Evolutionary conservation across 495 filamentous ascomycete species (phyloP).

Genomic region (Sphaerosporella brunnea): DNA sequence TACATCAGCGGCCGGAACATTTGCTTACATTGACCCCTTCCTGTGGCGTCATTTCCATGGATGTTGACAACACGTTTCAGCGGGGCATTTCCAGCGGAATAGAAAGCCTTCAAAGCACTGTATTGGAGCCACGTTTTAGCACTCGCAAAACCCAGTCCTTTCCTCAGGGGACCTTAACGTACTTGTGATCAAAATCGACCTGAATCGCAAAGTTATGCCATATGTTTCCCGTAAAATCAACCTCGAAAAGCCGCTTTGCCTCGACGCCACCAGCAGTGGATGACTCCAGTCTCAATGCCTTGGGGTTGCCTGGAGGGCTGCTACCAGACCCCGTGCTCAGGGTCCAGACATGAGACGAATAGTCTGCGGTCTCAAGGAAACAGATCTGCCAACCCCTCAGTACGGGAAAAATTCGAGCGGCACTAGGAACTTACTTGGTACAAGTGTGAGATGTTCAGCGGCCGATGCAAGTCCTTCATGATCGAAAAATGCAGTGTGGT

Average conservation of each 20-base stretch:
- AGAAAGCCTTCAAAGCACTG: conserved; percentile 39
- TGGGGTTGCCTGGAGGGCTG: conserved; percentile 4
- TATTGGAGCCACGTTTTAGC: neutral
- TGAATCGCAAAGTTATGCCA: conserved; percentile 45
- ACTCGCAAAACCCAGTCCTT: too few species aligned
- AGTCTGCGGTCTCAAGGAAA: conserved; percentile 40
- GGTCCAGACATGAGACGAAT: conserved; percentile 39
- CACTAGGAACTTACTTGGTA: conserved; percentile 27
- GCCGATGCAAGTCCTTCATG: conserved; percentile 30
- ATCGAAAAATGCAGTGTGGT: conserved; percentile 40
- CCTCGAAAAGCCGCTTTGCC: conserved; percentile 28
- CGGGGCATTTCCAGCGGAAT: conserved; percentile 33
- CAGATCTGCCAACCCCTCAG: conserved; percentile 25
- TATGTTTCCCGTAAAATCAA: conserved; percentile 29
- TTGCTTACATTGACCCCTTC: conserved; percentile 34
- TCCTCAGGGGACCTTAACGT: conserved; percentile 5
- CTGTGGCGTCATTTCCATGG: conserved; percentile 34
- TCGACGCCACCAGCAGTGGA: conserved; percentile 15
- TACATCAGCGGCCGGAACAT: too few species aligned
- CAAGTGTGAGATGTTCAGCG: conserved; percentile 39
- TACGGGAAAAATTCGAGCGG: neutral
- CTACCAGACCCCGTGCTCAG: conserved; percentile 33
- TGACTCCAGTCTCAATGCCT: conserved; percentile 13
- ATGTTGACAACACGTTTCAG: conserved; percentile 31
- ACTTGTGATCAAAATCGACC: conserved; percentile 37